phyloP scores from a whole-genome alignment of 805 yeast genomes.

The Saturnispora saitoi region DNA sequence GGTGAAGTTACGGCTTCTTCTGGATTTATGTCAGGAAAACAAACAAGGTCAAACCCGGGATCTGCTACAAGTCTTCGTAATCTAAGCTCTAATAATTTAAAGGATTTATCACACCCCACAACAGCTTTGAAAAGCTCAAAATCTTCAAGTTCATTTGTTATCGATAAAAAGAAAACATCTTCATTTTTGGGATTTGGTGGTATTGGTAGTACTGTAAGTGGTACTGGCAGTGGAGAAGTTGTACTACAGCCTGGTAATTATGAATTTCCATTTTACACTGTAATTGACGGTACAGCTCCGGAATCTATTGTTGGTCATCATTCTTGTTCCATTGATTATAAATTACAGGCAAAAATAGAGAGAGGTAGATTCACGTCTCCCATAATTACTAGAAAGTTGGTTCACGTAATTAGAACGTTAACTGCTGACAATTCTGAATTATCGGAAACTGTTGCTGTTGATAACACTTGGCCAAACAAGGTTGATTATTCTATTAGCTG shows the following conservation, averaged over 20 bases:
- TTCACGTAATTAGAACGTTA: slow-evolving; percentile 78
- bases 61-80: slow-evolving; percentile 36
- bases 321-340: slow-evolving; percentile 65
- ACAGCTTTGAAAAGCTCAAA: slow-evolving; percentile 16
- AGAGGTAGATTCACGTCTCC: slow-evolving; percentile 68
- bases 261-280: slow-evolving; percentile 80
- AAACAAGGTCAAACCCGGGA: slow-evolving; percentile 30
- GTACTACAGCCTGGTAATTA: slow-evolving; percentile 67
- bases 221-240: slow-evolving; percentile 13
- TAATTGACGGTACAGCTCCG: slow-evolving; percentile 74
- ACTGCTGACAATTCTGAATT: slow-evolving; percentile 82
- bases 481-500: slow-evolving; percentile 82
- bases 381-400: slow-evolving; percentile 55
- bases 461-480: slow-evolving; percentile 91
- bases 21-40: slow-evolving; percentile 26
- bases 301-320: slow-evolving; percentile 90
- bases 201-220: not conserved
- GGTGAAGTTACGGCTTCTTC: not conserved
- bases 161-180: not conserved
- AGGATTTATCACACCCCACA: not conserved
- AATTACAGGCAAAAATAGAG: slow-evolving; percentile 72
- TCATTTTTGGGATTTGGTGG: slow-evolving; percentile 4
- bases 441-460: slow-evolving; percentile 87
- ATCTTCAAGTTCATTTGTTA: slow-evolving; percentile 21
- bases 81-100: slow-evolving; percentile 36